Base-by-base conservation (phyloP, 1,139 yeast genomes). In the Maudiozyma humilis region DNA sequence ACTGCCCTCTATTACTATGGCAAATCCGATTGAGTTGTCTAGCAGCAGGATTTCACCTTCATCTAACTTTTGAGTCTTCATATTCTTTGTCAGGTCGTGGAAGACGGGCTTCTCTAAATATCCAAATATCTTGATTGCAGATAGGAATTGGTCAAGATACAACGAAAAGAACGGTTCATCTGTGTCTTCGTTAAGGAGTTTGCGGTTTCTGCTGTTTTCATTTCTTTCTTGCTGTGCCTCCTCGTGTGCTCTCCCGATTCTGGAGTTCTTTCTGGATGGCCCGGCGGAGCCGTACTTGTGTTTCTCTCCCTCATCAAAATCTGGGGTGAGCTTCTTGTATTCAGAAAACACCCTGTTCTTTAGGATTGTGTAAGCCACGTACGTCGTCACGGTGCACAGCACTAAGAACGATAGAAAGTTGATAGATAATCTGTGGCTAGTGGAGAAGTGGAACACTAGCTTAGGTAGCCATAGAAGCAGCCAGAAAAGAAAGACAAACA, bases 111-210 rank as follows among this genome's bases (percentile, higher is more conserved):
- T 74, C 53, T 91, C 98, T 44, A 91, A 69, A 62, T 89, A 89
- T 1, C 98, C 98, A 67, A 91, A 91, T 16, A 91, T 86, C 64
- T 87, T 88, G 51, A 91, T 86, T 0, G 96, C 97, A 44, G 85
- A 75, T 40, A 91, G 67, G 55, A 91, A 91, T 59, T 89, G 95
- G 60, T 91, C 96, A 46, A 91, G 68, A 59, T 88, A 89, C 20
- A 78, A 74, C 3, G 62, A 48, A 12, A 52, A 46, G 14, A 49
- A 44, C 4, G 51, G 47, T 20, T 51, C 50, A 29, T 49, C 29
- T 2, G 15, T 27, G n/a, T 34, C 41, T 3, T 41, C 38, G 30
- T 40, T 31, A 33, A 10, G 8, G 10, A 23, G 10, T 23, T 23
- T 23, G 8, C 27, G 6, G 27, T 23, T n/a, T 31, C 3, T 19